phyloP scores from a whole-genome alignment of 2,329 filamentous ascomycete species.

The Dactylellina leptospora region DNA sequence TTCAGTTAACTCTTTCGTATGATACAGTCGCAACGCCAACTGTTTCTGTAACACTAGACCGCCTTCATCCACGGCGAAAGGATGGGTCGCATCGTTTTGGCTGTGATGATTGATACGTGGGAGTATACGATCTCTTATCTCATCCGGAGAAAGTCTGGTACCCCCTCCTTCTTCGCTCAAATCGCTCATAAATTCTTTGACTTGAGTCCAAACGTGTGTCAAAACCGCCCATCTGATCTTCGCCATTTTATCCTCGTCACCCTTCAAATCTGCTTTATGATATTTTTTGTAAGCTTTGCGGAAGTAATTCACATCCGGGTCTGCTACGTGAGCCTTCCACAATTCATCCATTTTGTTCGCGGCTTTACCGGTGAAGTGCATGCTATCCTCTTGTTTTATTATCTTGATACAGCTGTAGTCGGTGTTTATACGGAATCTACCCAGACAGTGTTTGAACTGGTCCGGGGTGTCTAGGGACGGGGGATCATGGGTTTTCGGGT shows the following conservation, averaged over 20 bases:
- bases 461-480: not conserved
- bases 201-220: not conserved
- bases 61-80: not conserved
- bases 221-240: not conserved
- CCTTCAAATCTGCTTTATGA: not conserved
- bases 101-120: not conserved
- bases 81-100: not conserved
- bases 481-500: not conserved
- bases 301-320: not conserved
- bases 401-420: conserved; percentile 4
- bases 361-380: not conserved
- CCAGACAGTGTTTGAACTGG: not conserved
- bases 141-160: no score
- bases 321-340: not conserved
- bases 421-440: conserved; percentile 1
- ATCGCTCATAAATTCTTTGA: not conserved
- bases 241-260: not conserved
- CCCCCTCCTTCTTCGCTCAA: no score
- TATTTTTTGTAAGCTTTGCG: not conserved
- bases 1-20: not conserved
- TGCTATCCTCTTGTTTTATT: not conserved
- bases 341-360: not conserved
- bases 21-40: not conserved
- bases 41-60: not conserved
- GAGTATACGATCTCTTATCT: not conserved